phyloP scores from a whole-genome alignment of 1,139 yeast genomes.

The Yamadazyma blattariae region DNA sequence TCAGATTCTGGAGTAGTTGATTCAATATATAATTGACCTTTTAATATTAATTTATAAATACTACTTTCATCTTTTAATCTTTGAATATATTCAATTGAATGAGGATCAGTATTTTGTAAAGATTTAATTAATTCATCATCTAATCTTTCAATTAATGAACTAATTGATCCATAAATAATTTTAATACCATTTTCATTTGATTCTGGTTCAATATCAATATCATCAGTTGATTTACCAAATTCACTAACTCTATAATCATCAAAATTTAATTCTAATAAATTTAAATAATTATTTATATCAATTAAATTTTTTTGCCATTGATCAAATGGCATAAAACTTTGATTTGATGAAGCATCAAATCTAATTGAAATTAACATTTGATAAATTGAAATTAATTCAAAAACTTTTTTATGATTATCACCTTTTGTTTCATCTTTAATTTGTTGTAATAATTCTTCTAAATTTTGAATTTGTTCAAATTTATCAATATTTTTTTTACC shows the following conservation, averaged over 20 bases:
- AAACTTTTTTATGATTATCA: conserved; percentile 36
- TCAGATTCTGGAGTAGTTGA: conserved; percentile 47
- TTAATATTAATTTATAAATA: conserved; percentile 72
- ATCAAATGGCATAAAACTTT: conserved; percentile 71
- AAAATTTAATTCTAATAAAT: conserved; percentile 62
- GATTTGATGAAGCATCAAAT: conserved; percentile 72
- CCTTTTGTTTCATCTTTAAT: conserved; percentile 9
- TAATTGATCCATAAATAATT: conserved; percentile 78
- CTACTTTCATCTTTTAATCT: conserved; percentile 84
- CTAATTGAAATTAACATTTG: conserved; percentile 84
- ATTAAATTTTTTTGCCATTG: conserved; percentile 75
- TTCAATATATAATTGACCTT: conserved; percentile 87
- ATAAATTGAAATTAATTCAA: conserved; percentile 76
- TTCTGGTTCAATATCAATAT: conserved; percentile 73
- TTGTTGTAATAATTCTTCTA: conserved; percentile 61
- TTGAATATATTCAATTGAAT: conserved; percentile 88
- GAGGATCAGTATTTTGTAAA: conserved; percentile 88
- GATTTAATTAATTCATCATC: conserved; percentile 93
- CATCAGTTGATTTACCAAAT: conserved; percentile 74
- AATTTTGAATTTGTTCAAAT: conserved; percentile 66
- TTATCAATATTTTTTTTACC: conserved; percentile 95
- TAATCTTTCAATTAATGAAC: conserved; percentile 85
- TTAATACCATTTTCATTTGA: conserved; percentile 64
- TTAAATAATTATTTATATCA: conserved; percentile 63
- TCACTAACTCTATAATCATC: conserved; percentile 70